Evolutionary conservation across 306 rosid species (phyloP).

Genomic region (Vachellia pachyceras): DNA sequence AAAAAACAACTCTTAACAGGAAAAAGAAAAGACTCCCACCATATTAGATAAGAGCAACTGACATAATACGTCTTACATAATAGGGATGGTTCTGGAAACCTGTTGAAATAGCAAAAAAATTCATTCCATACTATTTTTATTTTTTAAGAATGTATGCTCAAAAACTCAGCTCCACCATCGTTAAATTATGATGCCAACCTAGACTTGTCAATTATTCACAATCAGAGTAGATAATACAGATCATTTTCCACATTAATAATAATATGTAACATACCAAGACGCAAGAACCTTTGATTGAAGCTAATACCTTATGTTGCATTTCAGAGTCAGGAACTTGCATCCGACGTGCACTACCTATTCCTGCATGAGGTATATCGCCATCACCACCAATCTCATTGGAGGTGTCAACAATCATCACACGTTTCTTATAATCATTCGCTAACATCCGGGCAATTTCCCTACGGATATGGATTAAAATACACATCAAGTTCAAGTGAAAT

Average conservation of each 20-base stretch:
- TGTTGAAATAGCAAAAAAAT: constrained; percentile 6
- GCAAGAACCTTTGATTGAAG: constrained; percentile 21
- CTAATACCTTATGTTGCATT: constrained; percentile 81
- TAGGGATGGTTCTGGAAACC: neutral
- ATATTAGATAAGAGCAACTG: neutral
- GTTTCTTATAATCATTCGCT: constrained; percentile 89
- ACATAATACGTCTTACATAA: constrained; percentile 10
- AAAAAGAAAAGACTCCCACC: constrained; percentile 4
- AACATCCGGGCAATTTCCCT: constrained; percentile 96
- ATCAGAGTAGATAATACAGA: constrained; percentile 1
- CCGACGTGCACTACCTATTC: constrained; percentile 94
- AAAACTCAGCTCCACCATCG: neutral
- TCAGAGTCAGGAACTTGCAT: constrained; percentile 95
- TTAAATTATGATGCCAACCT: neutral
- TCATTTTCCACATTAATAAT: constrained; percentile 31
- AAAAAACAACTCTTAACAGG: constrained; percentile 17
- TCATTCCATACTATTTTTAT: neutral
- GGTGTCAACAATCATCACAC: constrained; percentile 99
- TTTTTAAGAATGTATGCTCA: neutral
- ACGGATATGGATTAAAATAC: constrained; percentile 35
- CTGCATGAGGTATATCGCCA: constrained; percentile 96
- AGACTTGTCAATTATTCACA: neutral
- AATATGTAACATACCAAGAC: constrained; percentile 24
- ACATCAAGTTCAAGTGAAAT: constrained; percentile 10
- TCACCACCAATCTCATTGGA: constrained; percentile 99